Base-by-base conservation (phyloP, 2,329 filamentous ascomycete species). In the Colletotrichum filicis region DNA sequence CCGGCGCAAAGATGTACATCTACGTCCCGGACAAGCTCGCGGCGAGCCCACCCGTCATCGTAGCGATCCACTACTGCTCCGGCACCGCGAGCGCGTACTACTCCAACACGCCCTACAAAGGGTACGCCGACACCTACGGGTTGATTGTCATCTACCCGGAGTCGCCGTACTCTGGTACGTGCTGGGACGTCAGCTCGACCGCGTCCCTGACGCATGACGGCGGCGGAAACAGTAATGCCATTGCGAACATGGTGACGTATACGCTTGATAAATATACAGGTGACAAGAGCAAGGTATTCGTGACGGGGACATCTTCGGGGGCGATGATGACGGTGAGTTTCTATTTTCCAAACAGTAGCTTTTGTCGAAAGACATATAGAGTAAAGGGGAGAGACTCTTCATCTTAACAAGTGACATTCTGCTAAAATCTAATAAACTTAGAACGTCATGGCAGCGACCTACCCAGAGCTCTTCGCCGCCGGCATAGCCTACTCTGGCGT, bases 211-310 rank as follows among this genome's bases (percentile, higher is more conserved):
- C 85, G 3, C 89, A 90, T 76, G 83, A 88, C 68, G 89, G 88
- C 8, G 89, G 89, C 26, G 88, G 88, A 3, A 87, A 92, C 78
- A 88, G 85, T 61, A 86, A 87, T 55, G 84, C 85, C 0, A 89
- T 92, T 69, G 87, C 86, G 28, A 90, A 88, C 77, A 91, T 92
- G 89, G 88, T 91, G 59, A 82, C 80, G 52, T 91, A 89, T 76
- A 83, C 87, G 4, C 79, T 91, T n/a, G 74, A 78, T 9, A 84
- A 84, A 77, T 90, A 91, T 80, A 81, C 82, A 2, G 89, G 83
- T 30, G 87, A 92, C 76, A 76, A 84, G 35, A 81, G 77, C 73
- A 84, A 83, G 67, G 87, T 91, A 2, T 91, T 87, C 73, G 87
- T 87, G 1, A 89, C 87, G 0, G 90, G 90, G 2, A 79, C 79